Evolutionary conservation across 2,329 filamentous ascomycete species (phyloP).

Genomic region (Graphiopsis chlorocephala): DNA sequence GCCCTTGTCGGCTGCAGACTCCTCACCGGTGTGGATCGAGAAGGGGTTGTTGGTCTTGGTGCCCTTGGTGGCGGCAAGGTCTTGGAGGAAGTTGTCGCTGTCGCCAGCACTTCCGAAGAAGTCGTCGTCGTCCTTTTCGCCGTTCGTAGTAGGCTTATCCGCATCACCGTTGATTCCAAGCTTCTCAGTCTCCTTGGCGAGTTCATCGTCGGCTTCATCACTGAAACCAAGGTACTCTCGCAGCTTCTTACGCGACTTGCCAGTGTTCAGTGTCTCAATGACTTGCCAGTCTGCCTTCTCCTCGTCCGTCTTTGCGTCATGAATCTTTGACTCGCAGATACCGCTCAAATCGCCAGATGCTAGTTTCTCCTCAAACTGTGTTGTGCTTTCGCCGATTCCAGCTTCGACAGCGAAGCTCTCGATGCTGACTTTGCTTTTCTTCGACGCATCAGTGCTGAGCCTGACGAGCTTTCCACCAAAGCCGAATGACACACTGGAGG

Average conservation of each 20-base stretch:
- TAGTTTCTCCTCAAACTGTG: conserved; percentile 82
- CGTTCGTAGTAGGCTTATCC: conserved; percentile 36
- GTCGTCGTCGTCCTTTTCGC: conserved; percentile 38
- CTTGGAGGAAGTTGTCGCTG: conserved; percentile 81
- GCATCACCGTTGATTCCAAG: conserved; percentile 54
- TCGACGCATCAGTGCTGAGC: conserved; percentile 64
- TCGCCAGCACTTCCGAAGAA: conserved; percentile 76
- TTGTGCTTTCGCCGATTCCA: conserved; percentile 76
- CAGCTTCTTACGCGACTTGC: conserved; percentile 81
- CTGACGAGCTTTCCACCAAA: conserved; percentile 91
- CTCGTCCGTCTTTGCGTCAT: conserved; percentile 74
- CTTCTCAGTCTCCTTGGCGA: conserved; percentile 42
- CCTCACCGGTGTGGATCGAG: conserved; percentile 79
- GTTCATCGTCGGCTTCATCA: conserved; percentile 50
- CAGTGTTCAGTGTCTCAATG: conserved; percentile 80
- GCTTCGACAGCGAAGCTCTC: conserved; percentile 87
- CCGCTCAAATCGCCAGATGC: conserved; percentile 71
- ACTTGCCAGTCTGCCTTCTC: conserved; percentile 97
- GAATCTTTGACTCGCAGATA: conserved; percentile 77
- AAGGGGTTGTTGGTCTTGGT: conserved; percentile 94
- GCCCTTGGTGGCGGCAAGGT: conserved; percentile 81
- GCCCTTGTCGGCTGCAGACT: conserved; percentile 76
- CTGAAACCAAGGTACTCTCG: conserved; percentile 88
- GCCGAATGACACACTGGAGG: conserved; percentile 83
- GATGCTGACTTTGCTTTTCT: conserved; percentile 74